Base-by-base conservation (phyloP, 345 rosid species). In the Tarenaya hassleriana region DNA sequence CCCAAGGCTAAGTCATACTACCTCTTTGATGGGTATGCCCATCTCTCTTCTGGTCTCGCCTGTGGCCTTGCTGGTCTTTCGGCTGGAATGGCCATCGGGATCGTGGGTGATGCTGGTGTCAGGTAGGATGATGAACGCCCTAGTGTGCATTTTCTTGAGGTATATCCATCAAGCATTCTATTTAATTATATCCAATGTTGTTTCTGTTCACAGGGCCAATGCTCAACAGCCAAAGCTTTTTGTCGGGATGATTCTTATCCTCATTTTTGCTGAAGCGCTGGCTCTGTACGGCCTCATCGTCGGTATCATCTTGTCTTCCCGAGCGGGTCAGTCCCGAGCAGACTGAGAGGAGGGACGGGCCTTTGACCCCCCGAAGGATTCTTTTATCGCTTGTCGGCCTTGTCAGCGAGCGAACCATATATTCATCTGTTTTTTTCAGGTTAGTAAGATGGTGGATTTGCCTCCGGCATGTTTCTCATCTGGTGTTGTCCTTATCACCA, bases 61-160 rank as follows among this genome's bases (percentile, higher is more conserved):
- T 88, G 97, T 74, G 97, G 97, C 1, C 97, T 88, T 55, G 95
- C 95, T 41, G 97, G 97, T 33, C 91, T 88, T 46, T 82, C 97
- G 13, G 95, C 97, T 57, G 97, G 97, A 48, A 88, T 88, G 97
- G 95, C 97, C 45, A 88, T 88, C 56, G 97, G 97, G 50, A 85
- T 88, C 1, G 97, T 88, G 41, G 97, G 97, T 47, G 97, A 88
- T 73, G 97, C 97, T 13, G 97, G 97, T 56, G 97, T 88, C 60
- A 82, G 97, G 97, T 80, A 77, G 3, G 29, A 24, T 2, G 2
- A 24, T 2, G 29, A 24, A n/a, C n/a, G n/a, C n/a, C n/a, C n/a
- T 24, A 24, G 29, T 2, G 5, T 24, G 29, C 29, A 2, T 24
- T 24, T 24, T 2, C 29, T 5, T 24, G n/a, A n/a, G n/a, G n/a